Evolutionary conservation across 2,329 filamentous ascomycete species (phyloP), one percentile per base, ranked within the genome.

Genomic region (Aspergillus sergii): DNA sequence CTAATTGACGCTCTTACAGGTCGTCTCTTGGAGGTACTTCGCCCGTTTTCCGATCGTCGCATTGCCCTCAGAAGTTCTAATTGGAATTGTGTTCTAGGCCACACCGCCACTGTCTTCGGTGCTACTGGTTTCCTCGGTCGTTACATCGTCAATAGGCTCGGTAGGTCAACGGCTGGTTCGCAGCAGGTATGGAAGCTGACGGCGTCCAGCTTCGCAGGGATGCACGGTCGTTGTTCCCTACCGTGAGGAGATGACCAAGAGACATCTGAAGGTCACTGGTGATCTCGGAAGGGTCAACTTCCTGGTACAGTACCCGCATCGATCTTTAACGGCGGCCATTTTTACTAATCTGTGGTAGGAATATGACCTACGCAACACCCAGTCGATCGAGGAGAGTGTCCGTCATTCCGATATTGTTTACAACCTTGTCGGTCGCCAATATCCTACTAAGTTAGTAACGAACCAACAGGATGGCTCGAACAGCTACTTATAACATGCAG

Each of bases 371-470:
- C 90, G 89, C 75, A 99, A 99, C 81, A 98, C 93, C 48, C 86
- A 91, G 71, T 98, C 94, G 34, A 95, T 99, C 72, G 95, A 99
- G 78, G 94, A 97, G 81, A 95, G 92, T 74, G 94, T 99, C 59
- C 88, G 95, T 73, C 95, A 99, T 80, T 98, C 94, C 48, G 95
- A 99, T 77, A 91, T 97, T 66, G 95, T 99, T 68, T 97, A 96
- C 85, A 99, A 99, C 81, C 84, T 99, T 72, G 86, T 97, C 74
- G 95, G 95, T 68, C 91, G 94, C 67, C 91, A 94, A 79, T 98
- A 98, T 79, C 92, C 94, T 68, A 99, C 95, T 72, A 99, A 99
- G 92, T 93, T 83, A 73, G 85, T 77, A 36, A 57, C 8, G 14
- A 50, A n/a, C 41, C 32, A 19, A 23, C 26, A 8, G 7, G 19